Percentiles rank a stretch among this genome's conserved stretches.
These are phyloP conservation scores for Picea abies DNA, from an alignment of 83 land plant species.

Conservation along the genomic window DNA sequence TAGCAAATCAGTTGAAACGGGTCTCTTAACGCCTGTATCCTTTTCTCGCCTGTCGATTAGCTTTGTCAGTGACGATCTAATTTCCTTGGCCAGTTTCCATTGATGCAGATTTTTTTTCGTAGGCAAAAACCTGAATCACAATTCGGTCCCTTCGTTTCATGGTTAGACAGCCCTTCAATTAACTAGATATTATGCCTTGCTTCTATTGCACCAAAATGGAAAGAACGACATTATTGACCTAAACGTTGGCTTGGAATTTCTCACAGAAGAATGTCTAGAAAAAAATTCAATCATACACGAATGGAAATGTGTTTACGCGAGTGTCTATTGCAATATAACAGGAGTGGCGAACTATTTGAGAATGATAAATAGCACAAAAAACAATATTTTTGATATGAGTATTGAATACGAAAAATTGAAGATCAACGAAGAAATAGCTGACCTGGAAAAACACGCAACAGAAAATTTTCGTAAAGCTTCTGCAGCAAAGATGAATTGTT, in stretches of 20 bases:
- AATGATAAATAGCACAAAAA: neutral
- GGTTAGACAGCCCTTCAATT: too few relatives aligned
- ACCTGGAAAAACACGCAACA: constrained; percentile 58
- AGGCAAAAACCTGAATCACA: constrained; percentile 50
- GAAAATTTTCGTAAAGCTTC: constrained; percentile 51
- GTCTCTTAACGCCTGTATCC: neutral
- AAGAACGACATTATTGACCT: neutral
- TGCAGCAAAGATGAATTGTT: constrained; percentile 56
- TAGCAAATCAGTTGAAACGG: constrained; percentile 38
- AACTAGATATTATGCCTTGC: too few relatives aligned
- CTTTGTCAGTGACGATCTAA: constrained; percentile 30
- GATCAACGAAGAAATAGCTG: too few relatives aligned
- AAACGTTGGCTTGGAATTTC: neutral
- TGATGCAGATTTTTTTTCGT: constrained; percentile 44
- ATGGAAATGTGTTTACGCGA: neutral
- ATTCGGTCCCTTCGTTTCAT: too few relatives aligned
- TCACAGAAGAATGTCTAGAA: neutral
- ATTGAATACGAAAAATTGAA: too few relatives aligned
- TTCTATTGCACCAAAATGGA: neutral
- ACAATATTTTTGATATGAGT: neutral
- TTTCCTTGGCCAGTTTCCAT: constrained; percentile 60
- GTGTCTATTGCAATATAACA: neutral
- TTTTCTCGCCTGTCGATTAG: constrained; percentile 39
- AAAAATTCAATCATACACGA: neutral
- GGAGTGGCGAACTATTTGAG: neutral